Base-by-base conservation (phyloP, 805 yeast species). In the Saturnispora dispora region DNA sequence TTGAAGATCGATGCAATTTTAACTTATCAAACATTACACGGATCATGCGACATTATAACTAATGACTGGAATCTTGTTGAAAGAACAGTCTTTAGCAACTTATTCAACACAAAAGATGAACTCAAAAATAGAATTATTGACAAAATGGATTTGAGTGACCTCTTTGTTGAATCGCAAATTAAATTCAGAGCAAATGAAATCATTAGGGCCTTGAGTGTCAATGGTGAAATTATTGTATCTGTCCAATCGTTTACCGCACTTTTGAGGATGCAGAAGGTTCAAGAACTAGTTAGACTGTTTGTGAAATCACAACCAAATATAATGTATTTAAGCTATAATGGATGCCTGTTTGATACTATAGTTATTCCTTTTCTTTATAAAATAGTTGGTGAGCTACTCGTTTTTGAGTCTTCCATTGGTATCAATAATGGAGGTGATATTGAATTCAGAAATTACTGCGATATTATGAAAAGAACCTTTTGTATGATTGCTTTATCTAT, bases 1-100 rank as follows among this genome's bases (percentile, higher is more conserved):
- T 51, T 68, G 47, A 58, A 58, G 32, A 55, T 58, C 25, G 66
- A 64, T 52, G 71, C 70, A 3, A 44, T 58, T 23, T 46, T 64
- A 37, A 67, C 71, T 2, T 66, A 60, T 46, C 61, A 59, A 42
- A 55, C 59, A 4, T 46, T 61, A 20, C 46, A 57, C 7, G 66
- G 64, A 0, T 62, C 64, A 33, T 60, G 59, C 0, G 55, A 53
- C 22, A 53, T 56, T 5, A 55, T 56, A 4, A 50, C 54, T 1
- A 47, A 52, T 10, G 58, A 58, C 17, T 58, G 62, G 63, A 48
- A 55, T 10, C 32, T 53, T 2, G 51, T 66, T 13, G 58, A 61
- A 30, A 45, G 47, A 23, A 58, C 59, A n/a, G 55, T 68, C 3
- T 68, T 67, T 53, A 55, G 62, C 7, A 66, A 63, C 36, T 56